These are phyloP conservation scores for Cladosporium sp. DNA, from an alignment of 2,329 filamentous ascomycete species.

Conservation along the genomic window DNA sequence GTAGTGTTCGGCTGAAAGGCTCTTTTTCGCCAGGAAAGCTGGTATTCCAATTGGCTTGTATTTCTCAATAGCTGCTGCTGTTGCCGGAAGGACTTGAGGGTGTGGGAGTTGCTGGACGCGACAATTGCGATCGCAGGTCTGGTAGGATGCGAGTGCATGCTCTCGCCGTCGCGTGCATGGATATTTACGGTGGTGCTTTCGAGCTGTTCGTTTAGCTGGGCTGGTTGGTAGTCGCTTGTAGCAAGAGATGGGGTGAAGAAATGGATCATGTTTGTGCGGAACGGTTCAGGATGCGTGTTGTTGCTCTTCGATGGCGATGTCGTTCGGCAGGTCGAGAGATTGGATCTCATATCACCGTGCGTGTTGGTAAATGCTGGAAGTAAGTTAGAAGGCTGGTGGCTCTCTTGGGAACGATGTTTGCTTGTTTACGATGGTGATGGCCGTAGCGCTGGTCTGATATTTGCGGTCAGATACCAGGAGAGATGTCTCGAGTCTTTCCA, in stretches of 20 bases:
- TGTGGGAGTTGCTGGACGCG: no score
- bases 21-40: background rate
- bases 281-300: background rate
- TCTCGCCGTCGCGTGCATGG: background rate
- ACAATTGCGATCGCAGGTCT: background rate
- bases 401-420: background rate
- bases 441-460: background rate
- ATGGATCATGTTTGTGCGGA: background rate
- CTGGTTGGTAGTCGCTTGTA: background rate
- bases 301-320: background rate
- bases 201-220: background rate
- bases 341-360: background rate
- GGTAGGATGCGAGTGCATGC: background rate
- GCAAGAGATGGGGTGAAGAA: background rate
- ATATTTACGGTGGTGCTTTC: no score
- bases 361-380: background rate
- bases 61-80: background rate
- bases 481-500: background rate
- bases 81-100: no score
- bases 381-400: no score
- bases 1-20: background rate
- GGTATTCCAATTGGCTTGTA: background rate
- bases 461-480: background rate
- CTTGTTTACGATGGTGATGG: background rate
- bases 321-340: background rate